Percentiles rank a stretch among this genome's conserved stretches.
Conservation (phyloP, 495 filamentous ascomycete species). For the Neohortaea acidophila region DNA sequence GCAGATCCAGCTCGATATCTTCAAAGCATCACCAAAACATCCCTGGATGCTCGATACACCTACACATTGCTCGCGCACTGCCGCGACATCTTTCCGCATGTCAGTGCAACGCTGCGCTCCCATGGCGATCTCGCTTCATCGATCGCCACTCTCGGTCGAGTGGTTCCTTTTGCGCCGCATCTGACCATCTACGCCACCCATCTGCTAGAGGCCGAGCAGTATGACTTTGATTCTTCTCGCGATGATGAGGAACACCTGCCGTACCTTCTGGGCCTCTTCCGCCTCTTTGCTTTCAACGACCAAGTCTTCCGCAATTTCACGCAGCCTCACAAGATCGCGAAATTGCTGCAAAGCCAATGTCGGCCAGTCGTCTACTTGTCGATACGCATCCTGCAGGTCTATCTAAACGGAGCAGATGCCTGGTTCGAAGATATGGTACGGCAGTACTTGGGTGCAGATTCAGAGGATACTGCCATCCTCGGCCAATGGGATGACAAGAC, state of each 20-base stretch:
- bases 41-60: constrained; percentile 50
- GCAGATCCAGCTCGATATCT: constrained; percentile 50
- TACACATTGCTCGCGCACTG: constrained; percentile 54
- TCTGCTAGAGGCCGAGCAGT: constrained; percentile 7
- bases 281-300: constrained; percentile 61
- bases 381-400: constrained; percentile 60
- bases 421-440: constrained; percentile 55
- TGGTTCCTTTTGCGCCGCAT: constrained; percentile 64
- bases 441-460: constrained; percentile 43
- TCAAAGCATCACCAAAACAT: constrained; percentile 48
- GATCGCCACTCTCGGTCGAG: constrained; percentile 59
- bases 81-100: constrained; percentile 57
- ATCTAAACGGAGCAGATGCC: constrained; percentile 65
- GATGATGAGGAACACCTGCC: constrained; percentile 3
- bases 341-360: constrained; percentile 47
- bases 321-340: constrained; percentile 48
- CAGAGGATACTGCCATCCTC: constrained; percentile 31
- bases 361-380: constrained; percentile 60
- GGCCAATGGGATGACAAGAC: constrained; percentile 59
- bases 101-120: constrained; percentile 59
- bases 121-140: constrained; percentile 34
- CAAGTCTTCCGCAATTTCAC: constrained; percentile 46
- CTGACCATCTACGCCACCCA: constrained; percentile 39
- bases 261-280: constrained; percentile 53
- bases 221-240: background rate